Conservation (phyloP, 1,284 basidiomycete species). For the Sporisorium reilianum region DNA sequence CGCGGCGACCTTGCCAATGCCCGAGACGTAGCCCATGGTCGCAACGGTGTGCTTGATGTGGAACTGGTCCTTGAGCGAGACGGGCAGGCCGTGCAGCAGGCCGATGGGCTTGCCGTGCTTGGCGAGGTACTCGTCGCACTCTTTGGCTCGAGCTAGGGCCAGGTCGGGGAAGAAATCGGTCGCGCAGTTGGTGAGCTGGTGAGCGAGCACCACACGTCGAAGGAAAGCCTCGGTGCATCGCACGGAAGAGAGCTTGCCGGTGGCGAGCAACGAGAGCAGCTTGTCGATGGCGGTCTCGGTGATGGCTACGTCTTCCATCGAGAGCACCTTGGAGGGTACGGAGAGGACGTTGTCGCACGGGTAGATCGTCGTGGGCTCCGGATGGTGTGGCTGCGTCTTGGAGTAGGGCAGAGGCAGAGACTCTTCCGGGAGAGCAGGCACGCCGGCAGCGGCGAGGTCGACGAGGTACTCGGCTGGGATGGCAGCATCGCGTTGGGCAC, state of each 20-base stretch:
- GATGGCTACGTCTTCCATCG: slow-evolving; percentile 42
- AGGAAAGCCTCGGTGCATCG: slow-evolving; percentile 44
- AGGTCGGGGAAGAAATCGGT: slow-evolving; percentile 69
- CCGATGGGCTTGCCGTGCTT: slow-evolving; percentile 76
- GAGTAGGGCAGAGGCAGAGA: slow-evolving; percentile 32
- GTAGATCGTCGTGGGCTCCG: slow-evolving; percentile 38
- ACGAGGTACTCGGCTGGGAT: slow-evolving; percentile 25
- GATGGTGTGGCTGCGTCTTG: slow-evolving; percentile 27
- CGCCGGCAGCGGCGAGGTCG: slow-evolving; percentile 24
- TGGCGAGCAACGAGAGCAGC: slow-evolving; percentile 27
- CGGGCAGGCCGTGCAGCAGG: slow-evolving; percentile 75
- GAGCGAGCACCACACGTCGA: slow-evolving; percentile 38
- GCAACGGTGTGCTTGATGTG: slow-evolving; percentile 78
- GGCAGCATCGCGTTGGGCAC: slow-evolving; percentile 36
- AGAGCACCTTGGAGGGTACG: slow-evolving; percentile 29
- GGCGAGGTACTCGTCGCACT: slow-evolving; percentile 78
- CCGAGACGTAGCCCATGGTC: slow-evolving; percentile 79
- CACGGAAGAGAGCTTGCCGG: slow-evolving; percentile 35
- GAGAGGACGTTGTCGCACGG: slow-evolving; percentile 27
- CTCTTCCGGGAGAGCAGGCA: slow-evolving; percentile 32
- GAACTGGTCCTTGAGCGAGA: slow-evolving; percentile 76
- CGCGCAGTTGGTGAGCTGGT: slow-evolving; percentile 49
- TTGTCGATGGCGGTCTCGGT: slow-evolving; percentile 40
- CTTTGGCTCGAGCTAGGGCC: slow-evolving; percentile 75
- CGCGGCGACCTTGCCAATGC: slow-evolving; percentile 18